phyloP scores from a whole-genome alignment of 2,329 filamentous ascomycete species.

The Cladophialophora carrionii region DNA sequence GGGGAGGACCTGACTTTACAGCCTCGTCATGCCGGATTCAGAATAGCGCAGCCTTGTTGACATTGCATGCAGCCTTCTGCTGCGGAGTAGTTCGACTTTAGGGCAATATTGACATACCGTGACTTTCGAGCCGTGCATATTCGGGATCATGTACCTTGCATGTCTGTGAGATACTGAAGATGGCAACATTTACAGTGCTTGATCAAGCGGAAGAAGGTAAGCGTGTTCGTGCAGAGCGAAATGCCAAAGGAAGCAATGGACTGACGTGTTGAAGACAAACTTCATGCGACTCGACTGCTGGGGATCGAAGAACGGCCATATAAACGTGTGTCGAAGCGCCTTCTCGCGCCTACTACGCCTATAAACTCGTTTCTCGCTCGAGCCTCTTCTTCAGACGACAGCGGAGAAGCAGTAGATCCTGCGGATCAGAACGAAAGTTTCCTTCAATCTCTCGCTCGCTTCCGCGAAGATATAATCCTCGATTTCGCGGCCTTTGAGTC shows the following conservation, averaged over 20 bases:
- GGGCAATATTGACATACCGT: not conserved
- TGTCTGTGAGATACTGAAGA: conserved; percentile 38
- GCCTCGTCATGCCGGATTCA: not conserved
- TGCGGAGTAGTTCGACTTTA: not conserved
- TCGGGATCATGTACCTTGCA: not conserved
- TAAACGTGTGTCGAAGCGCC: conserved; percentile 80
- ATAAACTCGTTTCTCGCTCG: conserved; percentile 48
- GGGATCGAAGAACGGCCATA: conserved; percentile 92
- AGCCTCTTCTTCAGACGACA: conserved; percentile 63
- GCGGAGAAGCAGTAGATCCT: conserved; percentile 45
- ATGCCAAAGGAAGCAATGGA: not conserved
- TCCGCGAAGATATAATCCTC: conserved; percentile 80
- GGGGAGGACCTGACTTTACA: not conserved
- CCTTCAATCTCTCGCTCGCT: conserved; percentile 60
- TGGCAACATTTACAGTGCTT: conserved; percentile 67
- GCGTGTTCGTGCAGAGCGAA: not conserved
- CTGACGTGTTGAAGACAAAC: conserved; percentile 61
- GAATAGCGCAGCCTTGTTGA: not conserved
- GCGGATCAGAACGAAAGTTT: conserved; percentile 41
- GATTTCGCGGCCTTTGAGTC: conserved; percentile 89
- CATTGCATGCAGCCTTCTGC: not conserved
- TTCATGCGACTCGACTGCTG: conserved; percentile 84
- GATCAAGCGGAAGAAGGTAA: conserved; percentile 70
- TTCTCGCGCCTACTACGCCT: conserved; percentile 70
- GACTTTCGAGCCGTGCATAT: not conserved